Evolutionary conservation across 2,329 filamentous ascomycete genomes (phyloP).

Genomic region (Aspergillus sojae): DNA sequence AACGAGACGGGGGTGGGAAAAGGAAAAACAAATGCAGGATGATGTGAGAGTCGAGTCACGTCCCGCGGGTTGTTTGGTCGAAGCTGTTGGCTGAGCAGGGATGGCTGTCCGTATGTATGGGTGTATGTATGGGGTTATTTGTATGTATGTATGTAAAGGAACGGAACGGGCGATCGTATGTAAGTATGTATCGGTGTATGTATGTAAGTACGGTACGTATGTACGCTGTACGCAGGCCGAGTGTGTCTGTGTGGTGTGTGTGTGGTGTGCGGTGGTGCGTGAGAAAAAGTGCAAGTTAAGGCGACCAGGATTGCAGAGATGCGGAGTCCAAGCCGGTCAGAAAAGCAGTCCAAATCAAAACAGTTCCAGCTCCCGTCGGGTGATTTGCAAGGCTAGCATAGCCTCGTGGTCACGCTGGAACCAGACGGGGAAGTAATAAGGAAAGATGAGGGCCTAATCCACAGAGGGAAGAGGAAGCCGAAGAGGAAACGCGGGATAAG

Average conservation of each 20-base stretch:
- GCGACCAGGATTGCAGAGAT: conserved; percentile 27
- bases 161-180: conserved; percentile 11
- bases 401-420: conserved; percentile 31
- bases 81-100: conserved; percentile 20
- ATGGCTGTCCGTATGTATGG: conserved; percentile 15
- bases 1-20: conserved; percentile 24
- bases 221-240: conserved; percentile 6
- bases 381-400: conserved; percentile 38
- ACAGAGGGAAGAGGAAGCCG: conserved; percentile 16
- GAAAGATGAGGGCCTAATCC: conserved; percentile 18
- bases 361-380: conserved; percentile 31
- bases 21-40: conserved; percentile 30
- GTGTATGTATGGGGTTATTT: conserved; percentile 12
- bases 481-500: conserved; percentile 19
- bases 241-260: conserved; percentile 6
- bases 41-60: conserved; percentile 32
- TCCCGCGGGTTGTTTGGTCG: conserved; percentile 20
- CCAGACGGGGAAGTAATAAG: conserved; percentile 17
- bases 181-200: conserved; percentile 15
- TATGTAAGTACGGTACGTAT: conserved; percentile 13
- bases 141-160: conserved; percentile 15
- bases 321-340: conserved; percentile 27
- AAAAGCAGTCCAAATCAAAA: conserved; percentile 29
- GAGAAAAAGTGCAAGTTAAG: conserved; percentile 18
- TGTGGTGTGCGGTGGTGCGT: background rate